Percentiles rank a stretch among this genome's conserved stretches.
Conservation (phyloP, 148 eudicot species). For the Chenopodium quinoa region DNA sequence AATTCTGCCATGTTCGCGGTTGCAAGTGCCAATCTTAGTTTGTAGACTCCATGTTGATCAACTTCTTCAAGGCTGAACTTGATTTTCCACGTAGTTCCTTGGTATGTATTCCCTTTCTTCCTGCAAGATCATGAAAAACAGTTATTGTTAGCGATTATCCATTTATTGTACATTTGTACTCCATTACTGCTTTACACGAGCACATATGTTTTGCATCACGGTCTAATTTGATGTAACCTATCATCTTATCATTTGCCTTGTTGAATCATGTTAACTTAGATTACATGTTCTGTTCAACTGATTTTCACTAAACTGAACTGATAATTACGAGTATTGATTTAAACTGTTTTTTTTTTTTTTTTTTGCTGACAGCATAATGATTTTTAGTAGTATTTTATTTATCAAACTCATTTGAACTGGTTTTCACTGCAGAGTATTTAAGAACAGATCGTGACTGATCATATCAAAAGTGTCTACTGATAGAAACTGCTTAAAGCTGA, state of each 20-base stretch:
- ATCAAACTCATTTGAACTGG: neutral
- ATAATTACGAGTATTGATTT: too few species aligned
- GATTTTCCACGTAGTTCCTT: conserved; percentile 72
- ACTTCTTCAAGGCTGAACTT: conserved; percentile 43
- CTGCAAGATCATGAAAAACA: conserved; percentile 25
- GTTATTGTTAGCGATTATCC: neutral
- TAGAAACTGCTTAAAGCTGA: too few species aligned
- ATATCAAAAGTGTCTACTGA: too few species aligned
- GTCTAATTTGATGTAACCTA: neutral
- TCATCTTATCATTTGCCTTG: neutral
- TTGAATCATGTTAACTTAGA: too few species aligned
- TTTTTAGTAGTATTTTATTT: too few species aligned
- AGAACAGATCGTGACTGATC: too few species aligned
- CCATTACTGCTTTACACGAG: neutral
- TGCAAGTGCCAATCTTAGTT: conserved; percentile 66
- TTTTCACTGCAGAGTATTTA: too few species aligned
- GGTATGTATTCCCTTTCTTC: conserved; percentile 41
- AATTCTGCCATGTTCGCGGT: conserved; percentile 50
- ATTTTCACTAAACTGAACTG: too few species aligned
- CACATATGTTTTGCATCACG: neutral
- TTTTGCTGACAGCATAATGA: neutral
- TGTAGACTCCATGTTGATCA: conserved; percentile 39
- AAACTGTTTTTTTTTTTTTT: neutral
- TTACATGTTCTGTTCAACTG: too few species aligned
- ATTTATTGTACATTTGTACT: neutral